Evolutionary conservation across 2,329 filamentous ascomycete genomes (phyloP).

Genomic region (Orbilia javanica): DNA sequence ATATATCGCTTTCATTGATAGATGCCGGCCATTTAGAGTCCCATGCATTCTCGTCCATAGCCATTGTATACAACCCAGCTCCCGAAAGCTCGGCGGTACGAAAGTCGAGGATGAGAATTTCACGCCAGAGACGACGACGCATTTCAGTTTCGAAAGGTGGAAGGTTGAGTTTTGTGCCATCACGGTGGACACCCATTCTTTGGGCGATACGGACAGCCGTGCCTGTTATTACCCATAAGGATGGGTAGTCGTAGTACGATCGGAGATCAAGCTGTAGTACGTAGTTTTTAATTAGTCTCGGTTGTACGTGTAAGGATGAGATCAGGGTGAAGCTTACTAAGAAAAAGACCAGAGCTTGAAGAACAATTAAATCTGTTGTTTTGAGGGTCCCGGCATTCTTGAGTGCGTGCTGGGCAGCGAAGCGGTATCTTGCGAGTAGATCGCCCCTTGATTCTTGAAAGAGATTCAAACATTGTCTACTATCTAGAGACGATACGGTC

Average conservation of each 20-base stretch:
- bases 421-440: constrained; percentile 71
- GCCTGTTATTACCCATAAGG: constrained; percentile 75
- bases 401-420: constrained; percentile 74
- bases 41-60: constrained; percentile 56
- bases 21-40: constrained; percentile 41
- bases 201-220: constrained; percentile 73
- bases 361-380: constrained; percentile 73
- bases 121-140: constrained; percentile 74
- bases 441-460: constrained; percentile 71
- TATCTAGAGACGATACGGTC: constrained; percentile 72
- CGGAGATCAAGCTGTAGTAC: constrained; percentile 63
- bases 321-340: constrained; percentile 68
- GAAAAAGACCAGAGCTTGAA: constrained; percentile 78
- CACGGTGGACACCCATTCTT: constrained; percentile 73
- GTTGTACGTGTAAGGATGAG: neutral
- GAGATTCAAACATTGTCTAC: constrained; percentile 69
- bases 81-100: constrained; percentile 71
- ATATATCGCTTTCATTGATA: constrained; percentile 49
- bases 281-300: neutral
- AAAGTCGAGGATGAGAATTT: constrained; percentile 74
- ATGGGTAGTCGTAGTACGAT: constrained; percentile 67
- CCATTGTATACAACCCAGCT: constrained; percentile 66
- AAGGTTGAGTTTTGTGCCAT: constrained; percentile 68
- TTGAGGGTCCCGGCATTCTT: constrained; percentile 77
- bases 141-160: constrained; percentile 73